Conservation (phyloP, 1,284 basidiomycete species). For the Caloboletus inedulis region DNA sequence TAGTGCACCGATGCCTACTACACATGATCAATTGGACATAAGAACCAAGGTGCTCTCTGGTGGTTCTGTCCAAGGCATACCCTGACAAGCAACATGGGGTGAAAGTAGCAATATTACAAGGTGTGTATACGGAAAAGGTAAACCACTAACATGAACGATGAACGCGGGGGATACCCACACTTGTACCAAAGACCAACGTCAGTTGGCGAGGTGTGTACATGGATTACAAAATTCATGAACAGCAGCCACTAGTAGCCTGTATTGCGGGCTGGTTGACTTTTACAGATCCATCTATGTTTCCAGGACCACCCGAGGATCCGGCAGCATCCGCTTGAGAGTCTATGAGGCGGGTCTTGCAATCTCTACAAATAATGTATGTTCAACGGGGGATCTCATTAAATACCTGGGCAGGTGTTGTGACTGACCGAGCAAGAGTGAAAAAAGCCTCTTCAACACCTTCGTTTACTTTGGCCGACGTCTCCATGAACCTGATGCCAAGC, state of each 20-base stretch:
- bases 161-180: conserved; percentile 4
- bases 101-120: conserved; percentile 22
- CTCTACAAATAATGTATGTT: conserved; percentile 46
- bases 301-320: conserved; percentile 40
- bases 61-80: neutral
- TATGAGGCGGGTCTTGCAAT: conserved; percentile 96
- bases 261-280: conserved; percentile 60
- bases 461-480: conserved; percentile 97
- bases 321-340: conserved; percentile 84
- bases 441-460: conserved; percentile 99
- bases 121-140: conserved; percentile 14
- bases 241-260: conserved; percentile 49
- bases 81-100: conserved; percentile 2
- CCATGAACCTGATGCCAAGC: conserved; percentile 93
- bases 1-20: neutral
- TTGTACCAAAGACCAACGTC: conserved; percentile 7
- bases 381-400: neutral
- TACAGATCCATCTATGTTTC: conserved; percentile 52
- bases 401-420: conserved; percentile 7
- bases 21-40: neutral
- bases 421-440: conserved; percentile 92
- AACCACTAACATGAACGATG: conserved; percentile 13
- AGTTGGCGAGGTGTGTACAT: conserved; percentile 1
- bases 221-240: conserved; percentile 41
- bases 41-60: neutral